Base-by-base conservation (phyloP, 176 grass and related monocot genomes). In the Eleusine indica region DNA sequence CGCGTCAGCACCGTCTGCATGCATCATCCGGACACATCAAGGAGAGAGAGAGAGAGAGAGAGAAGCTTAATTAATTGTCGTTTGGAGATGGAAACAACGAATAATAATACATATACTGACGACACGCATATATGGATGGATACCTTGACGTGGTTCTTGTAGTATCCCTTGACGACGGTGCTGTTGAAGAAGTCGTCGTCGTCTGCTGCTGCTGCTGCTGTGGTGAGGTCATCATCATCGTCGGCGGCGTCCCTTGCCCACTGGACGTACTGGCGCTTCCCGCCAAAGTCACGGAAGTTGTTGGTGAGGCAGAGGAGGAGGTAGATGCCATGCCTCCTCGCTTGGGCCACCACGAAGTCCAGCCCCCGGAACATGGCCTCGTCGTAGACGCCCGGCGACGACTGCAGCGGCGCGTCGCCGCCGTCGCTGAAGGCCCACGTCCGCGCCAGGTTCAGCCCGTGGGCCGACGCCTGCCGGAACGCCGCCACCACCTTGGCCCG, bases 341-440 rank as follows among this genome's bases (percentile, higher is more conserved):
- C 91, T 29, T 95, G 91, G 53, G 92, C 84, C 21, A 98, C 37
- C 82, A 91, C 93, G 40, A 95, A 98, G 81, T 98, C 96, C 14
- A 98, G 87, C 0, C 82, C 96, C 95, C 89, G 71, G 82, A 98
- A 95, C 66, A 93, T 88, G 25, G 75, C 61, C 79, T 98, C 96
- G 32, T 93, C 30, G 63, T 98, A 98, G 22, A 89, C 88, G 61
- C 92, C 89, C 1, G 96, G 96, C 37, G 89, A 77, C 2, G 38
- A 46, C 78, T 95, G 96, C 44, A 98, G 85, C 8, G 96, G 79
- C 3, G 9, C 0, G 21, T 88, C 39, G 2, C 96, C 92, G 63
- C 84, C 96, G 79, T 98, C 95, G 76, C 87, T 83, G 83, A 98
- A 98, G 28, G 92, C 95, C 95, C 90, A 93, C 0, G 92, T 93